Evolutionary conservation across 352 stramenopile species (phyloP).

Genomic region (Elongisporangium senticosum): DNA sequence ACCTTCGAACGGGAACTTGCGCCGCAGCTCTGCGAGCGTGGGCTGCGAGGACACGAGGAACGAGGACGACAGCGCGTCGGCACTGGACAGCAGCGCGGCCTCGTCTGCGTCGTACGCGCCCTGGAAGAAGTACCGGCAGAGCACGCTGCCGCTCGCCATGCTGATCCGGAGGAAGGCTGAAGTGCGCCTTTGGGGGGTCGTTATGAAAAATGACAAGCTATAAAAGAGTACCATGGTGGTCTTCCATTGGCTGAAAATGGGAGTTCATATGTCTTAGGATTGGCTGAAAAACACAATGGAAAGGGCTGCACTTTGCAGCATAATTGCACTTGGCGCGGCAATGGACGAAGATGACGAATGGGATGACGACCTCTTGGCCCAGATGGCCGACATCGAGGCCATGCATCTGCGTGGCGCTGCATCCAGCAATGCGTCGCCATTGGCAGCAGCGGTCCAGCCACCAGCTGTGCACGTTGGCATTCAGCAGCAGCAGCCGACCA

Average conservation of each 20-base stretch:
- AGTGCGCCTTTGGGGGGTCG: not conserved
- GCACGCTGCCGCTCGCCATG: conserved; percentile 24
- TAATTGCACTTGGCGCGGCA: not conserved
- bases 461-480: not conserved
- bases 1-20: conserved; percentile 76
- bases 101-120: conserved; percentile 15
- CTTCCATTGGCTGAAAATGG: not conserved
- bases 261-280: not conserved
- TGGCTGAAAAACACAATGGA: conserved; percentile 6
- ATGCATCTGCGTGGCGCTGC: conserved; percentile 21
- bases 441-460: not conserved
- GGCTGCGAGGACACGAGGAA: conserved; percentile 59
- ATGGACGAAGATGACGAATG: conserved; percentile 58
- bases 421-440: conserved; percentile 6
- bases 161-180: not conserved
- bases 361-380: conserved; percentile 73
- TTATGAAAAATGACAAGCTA: not conserved
- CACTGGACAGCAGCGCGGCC: conserved; percentile 9
- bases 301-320: not conserved
- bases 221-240: not conserved
- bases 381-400: conserved; percentile 61
- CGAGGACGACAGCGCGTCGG: conserved; percentile 45
- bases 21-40: conserved; percentile 54
- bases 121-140: conserved; percentile 85
- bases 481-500: conserved; percentile 1